Percentiles rank a stretch among this genome's conserved stretches.
Conservation (phyloP, 805 yeast species). For the Hanseniaspora lachancei region DNA sequence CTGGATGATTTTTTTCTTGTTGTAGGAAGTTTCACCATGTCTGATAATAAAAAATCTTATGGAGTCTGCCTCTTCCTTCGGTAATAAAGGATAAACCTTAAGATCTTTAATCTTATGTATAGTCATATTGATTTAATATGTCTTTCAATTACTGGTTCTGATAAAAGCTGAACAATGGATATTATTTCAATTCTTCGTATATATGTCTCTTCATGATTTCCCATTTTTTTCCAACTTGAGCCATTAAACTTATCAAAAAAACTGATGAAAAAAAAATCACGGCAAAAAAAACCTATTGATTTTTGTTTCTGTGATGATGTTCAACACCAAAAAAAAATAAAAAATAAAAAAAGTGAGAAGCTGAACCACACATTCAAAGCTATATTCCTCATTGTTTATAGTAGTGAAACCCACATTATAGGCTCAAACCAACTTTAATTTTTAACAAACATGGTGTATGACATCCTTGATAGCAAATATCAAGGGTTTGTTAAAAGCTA, state of each 20-base stretch:
- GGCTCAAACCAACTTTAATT: not conserved
- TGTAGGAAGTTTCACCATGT: slow-evolving; percentile 77
- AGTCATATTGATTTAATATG: slow-evolving; percentile 15
- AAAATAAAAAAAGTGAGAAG: too few species aligned
- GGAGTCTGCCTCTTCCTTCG: slow-evolving; percentile 28
- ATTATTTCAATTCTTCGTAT: too few species aligned
- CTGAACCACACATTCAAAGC: not conserved
- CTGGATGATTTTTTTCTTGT: slow-evolving; percentile 54
- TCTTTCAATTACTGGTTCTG: not conserved
- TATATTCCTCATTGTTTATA: not conserved
- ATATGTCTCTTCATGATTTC: too few species aligned
- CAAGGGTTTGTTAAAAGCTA: not conserved
- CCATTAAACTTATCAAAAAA: too few species aligned
- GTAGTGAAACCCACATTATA: too few species aligned
- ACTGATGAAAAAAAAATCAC: too few species aligned
- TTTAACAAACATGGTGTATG: not conserved
- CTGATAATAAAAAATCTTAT: slow-evolving; percentile 52
- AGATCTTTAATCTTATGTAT: slow-evolving; percentile 14
- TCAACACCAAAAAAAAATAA: too few species aligned
- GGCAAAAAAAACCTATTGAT: too few species aligned
- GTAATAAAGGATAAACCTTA: slow-evolving; percentile 13
- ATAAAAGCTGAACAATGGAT: too few species aligned
- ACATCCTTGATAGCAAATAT: not conserved
- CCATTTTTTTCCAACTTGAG: not conserved
- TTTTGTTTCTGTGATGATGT: too few species aligned